phyloP scores from a whole-genome alignment of 306 rosid genomes.

The Casuarina cunninghamiana region DNA sequence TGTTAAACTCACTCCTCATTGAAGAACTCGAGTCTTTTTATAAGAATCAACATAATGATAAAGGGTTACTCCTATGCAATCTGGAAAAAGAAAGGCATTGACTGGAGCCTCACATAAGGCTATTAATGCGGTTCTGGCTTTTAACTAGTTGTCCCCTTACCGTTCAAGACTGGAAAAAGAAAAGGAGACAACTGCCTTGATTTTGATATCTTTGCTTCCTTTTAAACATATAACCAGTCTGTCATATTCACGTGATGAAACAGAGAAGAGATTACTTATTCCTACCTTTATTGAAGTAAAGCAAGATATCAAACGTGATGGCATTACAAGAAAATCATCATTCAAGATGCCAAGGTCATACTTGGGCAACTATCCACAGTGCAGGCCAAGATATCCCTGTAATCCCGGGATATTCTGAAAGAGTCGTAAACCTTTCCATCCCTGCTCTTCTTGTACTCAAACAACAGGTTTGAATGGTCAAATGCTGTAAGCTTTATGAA shows the following conservation, averaged over 20 bases:
- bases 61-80: too few relatives aligned
- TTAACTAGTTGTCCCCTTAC: too few relatives aligned
- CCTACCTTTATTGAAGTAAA: slow-evolving; percentile 3
- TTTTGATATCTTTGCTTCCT: neutral
- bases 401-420: slow-evolving; percentile 71
- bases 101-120: too few relatives aligned
- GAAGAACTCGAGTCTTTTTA: too few relatives aligned
- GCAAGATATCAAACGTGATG: neutral
- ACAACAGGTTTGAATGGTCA: slow-evolving; percentile 77
- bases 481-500: slow-evolving; percentile 85
- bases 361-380: slow-evolving; percentile 63
- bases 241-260: neutral
- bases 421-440: slow-evolving; percentile 84
- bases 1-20: too few relatives aligned
- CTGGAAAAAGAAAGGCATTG: too few relatives aligned
- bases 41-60: too few relatives aligned
- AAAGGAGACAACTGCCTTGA: too few relatives aligned
- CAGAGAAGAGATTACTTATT: neutral
- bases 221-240: neutral
- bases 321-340: neutral
- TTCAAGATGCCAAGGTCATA: slow-evolving; percentile 68
- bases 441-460: slow-evolving; percentile 97
- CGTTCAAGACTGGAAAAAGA: too few relatives aligned
- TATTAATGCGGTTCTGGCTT: too few relatives aligned
- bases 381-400: slow-evolving; percentile 85